These are phyloP conservation scores for Leccinum pellstonianum DNA, from an alignment of 768 basidiomycete species.

Conservation along the genomic window DNA sequence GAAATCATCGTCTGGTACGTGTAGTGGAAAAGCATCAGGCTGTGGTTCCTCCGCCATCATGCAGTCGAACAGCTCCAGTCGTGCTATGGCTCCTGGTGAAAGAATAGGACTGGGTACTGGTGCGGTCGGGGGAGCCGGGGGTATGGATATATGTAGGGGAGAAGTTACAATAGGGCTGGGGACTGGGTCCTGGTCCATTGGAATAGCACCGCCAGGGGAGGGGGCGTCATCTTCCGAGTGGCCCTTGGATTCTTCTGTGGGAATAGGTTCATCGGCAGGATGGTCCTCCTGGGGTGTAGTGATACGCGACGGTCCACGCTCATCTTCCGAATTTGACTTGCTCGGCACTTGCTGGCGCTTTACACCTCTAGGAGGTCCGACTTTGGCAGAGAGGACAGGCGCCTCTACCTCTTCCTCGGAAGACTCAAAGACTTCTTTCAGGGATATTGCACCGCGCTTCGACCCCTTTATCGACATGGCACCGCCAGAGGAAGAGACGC, in stretches of 20 bases:
- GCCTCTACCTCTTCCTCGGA: not conserved
- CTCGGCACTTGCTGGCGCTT: not conserved
- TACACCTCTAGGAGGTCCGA: not conserved
- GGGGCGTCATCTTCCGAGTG: not conserved
- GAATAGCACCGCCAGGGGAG: not conserved
- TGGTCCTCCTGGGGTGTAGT: not conserved
- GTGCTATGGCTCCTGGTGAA: slow-evolving; percentile 28
- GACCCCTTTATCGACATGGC: not conserved
- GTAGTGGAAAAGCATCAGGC: not conserved
- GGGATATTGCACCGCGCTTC: not conserved
- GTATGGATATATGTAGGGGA: slow-evolving; percentile 8
- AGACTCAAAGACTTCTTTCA: not conserved
- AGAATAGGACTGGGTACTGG: slow-evolving; percentile 14
- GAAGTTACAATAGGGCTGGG: not conserved
- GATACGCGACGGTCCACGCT: not conserved
- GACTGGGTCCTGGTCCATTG: not conserved
- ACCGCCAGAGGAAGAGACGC: not conserved
- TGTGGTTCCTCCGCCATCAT: slow-evolving; percentile 16
- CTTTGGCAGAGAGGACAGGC: not conserved
- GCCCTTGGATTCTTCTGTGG: not conserved
- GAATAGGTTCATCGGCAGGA: not conserved
- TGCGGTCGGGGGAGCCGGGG: not conserved
- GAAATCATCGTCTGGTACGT: not conserved
- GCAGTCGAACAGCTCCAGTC: slow-evolving; percentile 31
- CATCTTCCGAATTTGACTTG: not conserved